Evolutionary conservation across 805 yeast species (phyloP).

Genomic region (Cyberlindnera suaveolens): DNA sequence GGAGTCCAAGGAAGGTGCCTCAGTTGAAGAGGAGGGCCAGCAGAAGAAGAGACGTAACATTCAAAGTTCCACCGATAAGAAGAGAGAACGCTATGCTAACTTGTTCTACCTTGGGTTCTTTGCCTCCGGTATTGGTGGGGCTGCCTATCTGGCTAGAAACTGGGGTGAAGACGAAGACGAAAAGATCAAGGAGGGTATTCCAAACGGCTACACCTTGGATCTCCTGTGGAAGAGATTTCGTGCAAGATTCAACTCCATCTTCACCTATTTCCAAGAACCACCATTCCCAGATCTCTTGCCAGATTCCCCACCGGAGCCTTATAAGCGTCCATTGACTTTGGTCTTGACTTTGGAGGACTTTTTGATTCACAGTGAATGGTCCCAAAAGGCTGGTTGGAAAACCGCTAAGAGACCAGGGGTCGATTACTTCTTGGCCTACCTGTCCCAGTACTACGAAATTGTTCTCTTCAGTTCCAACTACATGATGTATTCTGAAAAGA

Average conservation of each 20-base stretch:
- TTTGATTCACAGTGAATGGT: slow-evolving; percentile 89
- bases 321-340: slow-evolving; percentile 86
- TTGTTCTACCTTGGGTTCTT: slow-evolving; percentile 56
- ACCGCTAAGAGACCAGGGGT: slow-evolving; percentile 98
- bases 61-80: slow-evolving; percentile 69
- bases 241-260: slow-evolving; percentile 67
- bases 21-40: slow-evolving; percentile 5
- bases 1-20: slow-evolving; percentile 1
- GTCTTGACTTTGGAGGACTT: slow-evolving; percentile 88
- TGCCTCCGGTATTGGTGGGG: slow-evolving; percentile 44
- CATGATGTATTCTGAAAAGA: slow-evolving; percentile 77
- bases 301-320: slow-evolving; percentile 84
- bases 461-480: slow-evolving; percentile 84
- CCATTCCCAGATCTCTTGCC: slow-evolving; percentile 90
- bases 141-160: slow-evolving; percentile 72
- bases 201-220: slow-evolving; percentile 61
- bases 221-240: slow-evolving; percentile 63
- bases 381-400: slow-evolving; percentile 90
- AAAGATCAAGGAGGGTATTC: slow-evolving; percentile 46
- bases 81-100: slow-evolving; percentile 78
- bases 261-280: slow-evolving; percentile 87
- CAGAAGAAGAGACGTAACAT: slow-evolving; percentile 40
- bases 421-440: slow-evolving; percentile 91
- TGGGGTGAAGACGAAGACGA: slow-evolving; percentile 78
- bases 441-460: slow-evolving; percentile 93